phyloP scores from a whole-genome alignment of 2,329 filamentous ascomycete genomes.

The Aspergillus puulaauensis region DNA sequence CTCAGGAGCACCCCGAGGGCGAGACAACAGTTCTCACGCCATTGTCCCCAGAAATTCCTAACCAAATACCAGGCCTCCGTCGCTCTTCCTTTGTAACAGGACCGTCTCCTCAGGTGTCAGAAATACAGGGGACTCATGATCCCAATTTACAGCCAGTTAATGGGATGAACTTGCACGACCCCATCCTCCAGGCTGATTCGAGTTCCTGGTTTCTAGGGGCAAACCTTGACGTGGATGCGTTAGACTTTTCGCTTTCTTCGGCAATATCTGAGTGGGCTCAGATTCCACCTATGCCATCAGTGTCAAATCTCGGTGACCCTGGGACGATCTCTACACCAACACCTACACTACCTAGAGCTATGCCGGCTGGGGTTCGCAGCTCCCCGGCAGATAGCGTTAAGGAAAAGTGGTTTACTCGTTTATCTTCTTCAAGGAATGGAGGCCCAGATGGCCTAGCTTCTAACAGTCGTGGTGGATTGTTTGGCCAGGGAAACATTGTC shows the following conservation, averaged over 20 bases:
- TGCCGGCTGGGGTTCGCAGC: no score
- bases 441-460: no score
- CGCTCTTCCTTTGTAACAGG: neutral
- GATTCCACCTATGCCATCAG: no score
- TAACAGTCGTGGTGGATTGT: no score
- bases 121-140: neutral
- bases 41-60: neutral
- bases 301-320: no score
- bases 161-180: slow-evolving; percentile 6
- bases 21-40: neutral
- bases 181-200: slow-evolving; percentile 6
- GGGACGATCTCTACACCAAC: no score
- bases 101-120: neutral
- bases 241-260: neutral
- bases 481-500: slow-evolving; percentile 1
- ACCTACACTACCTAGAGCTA: no score
- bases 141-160: neutral
- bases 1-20: neutral
- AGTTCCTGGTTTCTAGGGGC: slow-evolving; percentile 18
- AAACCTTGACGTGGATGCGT: slow-evolving; percentile 18
- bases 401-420: no score
- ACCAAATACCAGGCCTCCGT: neutral
- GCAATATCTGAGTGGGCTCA: no score
- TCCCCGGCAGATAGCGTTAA: no score
- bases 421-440: no score